Conservation (phyloP, 2,329 filamentous ascomycete genomes). For the Pseudocercospora macadamiae region DNA sequence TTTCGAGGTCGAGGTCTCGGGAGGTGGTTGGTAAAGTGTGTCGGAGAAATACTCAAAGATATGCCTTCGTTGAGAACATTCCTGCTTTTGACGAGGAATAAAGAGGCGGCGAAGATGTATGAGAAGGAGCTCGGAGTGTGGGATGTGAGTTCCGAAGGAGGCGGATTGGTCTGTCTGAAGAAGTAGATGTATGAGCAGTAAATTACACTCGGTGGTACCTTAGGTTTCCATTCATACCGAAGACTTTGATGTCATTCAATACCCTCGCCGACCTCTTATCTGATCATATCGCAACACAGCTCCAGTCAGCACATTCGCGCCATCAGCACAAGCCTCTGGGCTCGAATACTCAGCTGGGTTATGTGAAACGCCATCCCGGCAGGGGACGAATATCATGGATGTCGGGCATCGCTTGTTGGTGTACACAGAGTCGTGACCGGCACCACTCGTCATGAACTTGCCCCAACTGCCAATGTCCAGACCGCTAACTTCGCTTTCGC, state of each 20-base stretch:
- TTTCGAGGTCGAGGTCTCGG: constrained; percentile 27
- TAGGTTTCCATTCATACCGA: no score
- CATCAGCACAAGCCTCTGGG: constrained; percentile 51
- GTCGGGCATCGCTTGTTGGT: constrained; percentile 49
- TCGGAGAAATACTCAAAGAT: constrained; percentile 24
- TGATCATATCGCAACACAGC: constrained; percentile 55
- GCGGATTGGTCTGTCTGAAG: constrained; percentile 20
- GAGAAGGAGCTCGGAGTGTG: constrained; percentile 25
- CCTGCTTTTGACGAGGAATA: constrained; percentile 26
- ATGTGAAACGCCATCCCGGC: constrained; percentile 52
- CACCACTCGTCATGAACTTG: constrained; percentile 62
- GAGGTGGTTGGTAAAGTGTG: constrained; percentile 32
- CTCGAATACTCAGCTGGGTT: constrained; percentile 51
- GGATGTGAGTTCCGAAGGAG: constrained; percentile 22
- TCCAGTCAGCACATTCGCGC: constrained; percentile 54
- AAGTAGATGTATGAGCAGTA: constrained; percentile 9
- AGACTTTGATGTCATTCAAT: background rate
- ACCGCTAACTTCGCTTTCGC: constrained; percentile 48
- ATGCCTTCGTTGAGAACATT: constrained; percentile 29
- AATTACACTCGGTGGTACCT: background rate
- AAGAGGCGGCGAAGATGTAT: constrained; percentile 27
- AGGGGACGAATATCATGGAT: constrained; percentile 54
- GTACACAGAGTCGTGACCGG: constrained; percentile 63
- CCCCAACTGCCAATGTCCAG: constrained; percentile 36
- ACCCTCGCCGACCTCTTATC: constrained; percentile 28